Evolutionary conservation across 129 eudicot genomes (phyloP), one percentile per base, ranked within the genome.

Genomic region (Pulicaria dysenterica): DNA sequence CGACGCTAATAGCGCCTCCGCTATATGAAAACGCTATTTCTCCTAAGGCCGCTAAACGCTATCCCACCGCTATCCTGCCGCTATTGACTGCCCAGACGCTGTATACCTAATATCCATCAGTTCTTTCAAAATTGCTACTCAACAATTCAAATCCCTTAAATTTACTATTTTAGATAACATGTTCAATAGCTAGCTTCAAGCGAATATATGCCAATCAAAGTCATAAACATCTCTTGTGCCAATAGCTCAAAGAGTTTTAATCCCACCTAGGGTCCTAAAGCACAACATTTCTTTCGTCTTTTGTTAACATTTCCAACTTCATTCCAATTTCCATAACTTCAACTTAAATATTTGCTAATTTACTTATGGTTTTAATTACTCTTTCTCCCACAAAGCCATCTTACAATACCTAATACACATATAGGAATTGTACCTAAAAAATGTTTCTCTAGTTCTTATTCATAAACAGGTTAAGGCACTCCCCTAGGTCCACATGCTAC

Each of bases 241-340:
- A 59, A 12, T 13, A 37, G 10, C 31, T 37, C 19, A 59, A 37
- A 59, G 38, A 19, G 13, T 6, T 36, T 13, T 38, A 59, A 59
- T 59, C 46, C 2, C 65, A 13, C 45, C 45, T 37, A 16, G 2
- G 31, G 1, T 24, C 2, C 1, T 24, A 24, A 54, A 54, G 8
- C 34, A 5, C 36, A 54, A 24, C 12, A 54, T 51, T 6, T 7
- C 8, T 54, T 15, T 17, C 2, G 14, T 17, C 13, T 54, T 10
- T 54, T 17, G 17, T 17, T 6, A 31, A 54, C 36, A 54, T 6
- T 5, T 54, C 59, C 59, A 17, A 54, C 59, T 16, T 36, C 59
- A 3, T 54, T 17, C 59, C 59, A 58, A 58, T 34, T 58, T 40
- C 48, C 31, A 61, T 61, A 39, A 61, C 67, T 13, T 7, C n/a